These are phyloP conservation scores for Cytidiella melzeri DNA, from an alignment of 768 basidiomycete genomes.

Conservation along the genomic window DNA sequence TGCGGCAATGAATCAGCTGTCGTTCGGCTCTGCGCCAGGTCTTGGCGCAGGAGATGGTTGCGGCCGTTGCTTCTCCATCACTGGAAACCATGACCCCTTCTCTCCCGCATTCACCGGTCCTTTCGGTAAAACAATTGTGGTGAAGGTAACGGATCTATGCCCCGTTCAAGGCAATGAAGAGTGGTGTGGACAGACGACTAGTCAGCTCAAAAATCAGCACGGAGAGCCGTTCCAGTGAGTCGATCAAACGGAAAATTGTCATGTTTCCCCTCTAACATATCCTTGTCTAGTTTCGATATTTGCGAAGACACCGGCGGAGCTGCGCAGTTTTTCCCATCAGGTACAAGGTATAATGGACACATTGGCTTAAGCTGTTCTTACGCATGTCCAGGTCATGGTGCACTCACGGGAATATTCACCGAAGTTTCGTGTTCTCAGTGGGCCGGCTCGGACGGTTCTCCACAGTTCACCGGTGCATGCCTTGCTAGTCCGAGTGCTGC, in stretches of 20 bases:
- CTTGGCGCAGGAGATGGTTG: constrained; percentile 52
- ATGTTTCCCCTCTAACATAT: background rate
- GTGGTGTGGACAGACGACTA: constrained; percentile 49
- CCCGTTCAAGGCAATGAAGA: constrained; percentile 42
- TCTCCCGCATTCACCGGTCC: constrained; percentile 44
- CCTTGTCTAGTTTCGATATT: constrained; percentile 50
- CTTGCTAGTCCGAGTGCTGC: constrained; percentile 41
- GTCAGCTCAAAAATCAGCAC: constrained; percentile 36
- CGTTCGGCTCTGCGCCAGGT: constrained; percentile 48
- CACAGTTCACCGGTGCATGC: constrained; percentile 45
- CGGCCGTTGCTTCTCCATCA: constrained; percentile 55
- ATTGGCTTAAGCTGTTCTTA: background rate
- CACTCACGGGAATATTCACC: constrained; percentile 44
- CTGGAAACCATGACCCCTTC: constrained; percentile 44
- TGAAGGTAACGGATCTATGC: constrained; percentile 42
- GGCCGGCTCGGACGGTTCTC: constrained; percentile 44
- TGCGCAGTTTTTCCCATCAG: constrained; percentile 49
- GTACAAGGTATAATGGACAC: constrained; percentile 9
- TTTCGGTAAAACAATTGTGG: constrained; percentile 43
- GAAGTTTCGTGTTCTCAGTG: constrained; percentile 55
- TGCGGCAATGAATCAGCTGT: constrained; percentile 51
- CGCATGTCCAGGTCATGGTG: constrained; percentile 34
- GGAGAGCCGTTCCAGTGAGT: constrained; percentile 46
- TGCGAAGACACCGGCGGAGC: constrained; percentile 53
- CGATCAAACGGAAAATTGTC: too few relatives aligned